A percentile compares a stretch with the other conserved stretches of the same genome.
Conservation (phyloP, 78 protist species). For the Speleostelium caveatum region DNA sequence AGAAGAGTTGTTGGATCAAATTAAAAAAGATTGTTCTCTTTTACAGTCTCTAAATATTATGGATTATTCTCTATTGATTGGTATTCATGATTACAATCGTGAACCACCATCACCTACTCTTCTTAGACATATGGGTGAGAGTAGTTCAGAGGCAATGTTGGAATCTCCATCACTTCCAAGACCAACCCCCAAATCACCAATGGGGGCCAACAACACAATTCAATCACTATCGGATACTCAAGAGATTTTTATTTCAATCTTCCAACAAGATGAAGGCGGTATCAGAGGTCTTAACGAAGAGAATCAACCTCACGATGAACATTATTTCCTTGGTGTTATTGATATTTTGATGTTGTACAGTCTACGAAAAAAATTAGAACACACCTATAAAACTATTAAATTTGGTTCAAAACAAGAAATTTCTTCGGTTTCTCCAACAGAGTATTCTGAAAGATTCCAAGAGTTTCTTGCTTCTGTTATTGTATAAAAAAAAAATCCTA, state of each 20-base stretch:
- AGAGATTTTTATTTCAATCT: constrained; percentile 16
- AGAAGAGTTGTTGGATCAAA: constrained; percentile 67
- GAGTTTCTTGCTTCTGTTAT: constrained; percentile 46
- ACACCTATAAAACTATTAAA: constrained; percentile 80
- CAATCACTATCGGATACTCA: neutral
- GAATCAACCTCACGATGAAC: constrained; percentile 16
- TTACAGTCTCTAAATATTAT: constrained; percentile 79
- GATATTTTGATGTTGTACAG: constrained; percentile 92
- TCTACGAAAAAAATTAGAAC: constrained; percentile 87
- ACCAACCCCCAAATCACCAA: neutral
- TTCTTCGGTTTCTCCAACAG: constrained; percentile 72
- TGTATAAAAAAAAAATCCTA: too few species aligned
- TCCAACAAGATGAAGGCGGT: constrained; percentile 80
- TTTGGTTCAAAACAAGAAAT: constrained; percentile 73
- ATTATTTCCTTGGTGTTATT: constrained; percentile 88
- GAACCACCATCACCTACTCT: constrained; percentile 61
- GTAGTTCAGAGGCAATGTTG: constrained; percentile 15
- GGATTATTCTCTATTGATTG: constrained; percentile 91
- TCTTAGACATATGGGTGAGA: neutral
- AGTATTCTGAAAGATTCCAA: constrained; percentile 75
- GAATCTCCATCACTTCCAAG: constrained; percentile 30
- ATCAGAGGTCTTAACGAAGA: constrained; percentile 11
- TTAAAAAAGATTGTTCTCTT: constrained; percentile 72
- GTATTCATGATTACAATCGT: constrained; percentile 79
- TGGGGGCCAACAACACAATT: neutral